Conservation (phyloP, 441 rosid genomes). For the Gossypium armourianum region DNA sequence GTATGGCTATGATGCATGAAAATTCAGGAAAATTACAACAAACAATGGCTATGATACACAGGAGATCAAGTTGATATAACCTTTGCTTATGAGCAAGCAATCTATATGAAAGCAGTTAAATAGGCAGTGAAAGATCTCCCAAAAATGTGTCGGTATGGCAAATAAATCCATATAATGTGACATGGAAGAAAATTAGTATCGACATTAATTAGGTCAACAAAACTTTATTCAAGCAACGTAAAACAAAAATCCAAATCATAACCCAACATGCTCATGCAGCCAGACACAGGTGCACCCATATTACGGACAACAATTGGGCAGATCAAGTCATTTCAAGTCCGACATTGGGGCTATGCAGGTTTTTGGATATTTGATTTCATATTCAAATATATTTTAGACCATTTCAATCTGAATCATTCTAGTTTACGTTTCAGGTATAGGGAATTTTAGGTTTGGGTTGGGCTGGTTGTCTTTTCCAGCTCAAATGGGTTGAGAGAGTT, state of each 20-base stretch:
- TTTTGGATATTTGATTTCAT: neutral
- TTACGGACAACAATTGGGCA: neutral
- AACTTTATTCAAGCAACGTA: neutral
- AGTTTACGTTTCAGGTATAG: neutral
- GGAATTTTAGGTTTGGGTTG: neutral
- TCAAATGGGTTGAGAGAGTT: neutral
- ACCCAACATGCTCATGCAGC: neutral
- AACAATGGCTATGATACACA: neutral
- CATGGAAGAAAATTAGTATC: neutral
- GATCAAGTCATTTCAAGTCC: neutral
- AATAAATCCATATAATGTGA: neutral
- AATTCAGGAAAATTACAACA: neutral
- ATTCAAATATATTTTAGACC: neutral
- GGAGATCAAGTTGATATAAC: neutral
- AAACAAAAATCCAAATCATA: neutral
- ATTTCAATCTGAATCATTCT: neutral
- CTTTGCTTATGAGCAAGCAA: neutral
- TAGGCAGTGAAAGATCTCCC: neutral
- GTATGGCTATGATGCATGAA: neutral
- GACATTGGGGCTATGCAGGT: neutral
- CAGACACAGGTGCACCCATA: neutral
- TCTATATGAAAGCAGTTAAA: conserved; percentile 1
- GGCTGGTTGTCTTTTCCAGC: neutral
- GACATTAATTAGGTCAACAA: neutral
- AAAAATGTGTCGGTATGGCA: neutral